Percentiles rank a stretch among this genome's conserved stretches.
Evolutionary conservation across 2,329 filamentous ascomycete genomes (phyloP).

Genomic region (Penicillium digitatum): DNA sequence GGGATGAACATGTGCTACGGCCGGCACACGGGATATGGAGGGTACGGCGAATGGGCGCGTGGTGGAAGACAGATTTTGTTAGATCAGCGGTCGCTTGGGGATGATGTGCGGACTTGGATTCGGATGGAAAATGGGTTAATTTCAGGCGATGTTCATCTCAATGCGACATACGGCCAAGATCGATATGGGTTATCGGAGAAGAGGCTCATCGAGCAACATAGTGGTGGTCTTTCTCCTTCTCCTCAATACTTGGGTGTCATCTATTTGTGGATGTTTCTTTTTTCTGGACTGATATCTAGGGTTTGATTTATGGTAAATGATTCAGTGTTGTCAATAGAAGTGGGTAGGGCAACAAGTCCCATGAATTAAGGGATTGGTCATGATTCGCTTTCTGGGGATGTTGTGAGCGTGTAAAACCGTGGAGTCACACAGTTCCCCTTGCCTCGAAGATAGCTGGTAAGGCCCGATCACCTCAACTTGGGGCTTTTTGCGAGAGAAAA

Average conservation of each 20-base stretch:
- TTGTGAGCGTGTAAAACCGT: background rate
- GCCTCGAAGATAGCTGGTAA: background rate
- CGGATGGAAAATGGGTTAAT: conserved; percentile 55
- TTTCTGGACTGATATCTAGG: background rate
- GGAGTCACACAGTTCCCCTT: background rate
- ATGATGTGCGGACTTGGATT: conserved; percentile 57
- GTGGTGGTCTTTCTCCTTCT: background rate
- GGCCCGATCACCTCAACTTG: background rate
- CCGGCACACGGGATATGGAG: conserved; percentile 66
- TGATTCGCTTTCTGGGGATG: too few species aligned
- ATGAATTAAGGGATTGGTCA: background rate
- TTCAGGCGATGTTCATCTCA: conserved; percentile 53
- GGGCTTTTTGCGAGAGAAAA: background rate
- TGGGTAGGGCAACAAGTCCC: background rate
- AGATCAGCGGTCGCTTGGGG: conserved; percentile 41
- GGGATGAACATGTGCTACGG: conserved; percentile 55
- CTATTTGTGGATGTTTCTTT: conserved; percentile 2
- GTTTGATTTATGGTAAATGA: background rate
- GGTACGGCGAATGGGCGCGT: conserved; percentile 62
- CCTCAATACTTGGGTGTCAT: background rate
- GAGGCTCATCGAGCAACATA: background rate
- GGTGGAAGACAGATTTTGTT: conserved; percentile 57
- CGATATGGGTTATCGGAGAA: conserved; percentile 38
- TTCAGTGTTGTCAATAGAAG: background rate
- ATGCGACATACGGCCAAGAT: conserved; percentile 58